phyloP scores from a whole-genome alignment of 2,329 filamentous ascomycete genomes.

The Seiridium cupressi region DNA sequence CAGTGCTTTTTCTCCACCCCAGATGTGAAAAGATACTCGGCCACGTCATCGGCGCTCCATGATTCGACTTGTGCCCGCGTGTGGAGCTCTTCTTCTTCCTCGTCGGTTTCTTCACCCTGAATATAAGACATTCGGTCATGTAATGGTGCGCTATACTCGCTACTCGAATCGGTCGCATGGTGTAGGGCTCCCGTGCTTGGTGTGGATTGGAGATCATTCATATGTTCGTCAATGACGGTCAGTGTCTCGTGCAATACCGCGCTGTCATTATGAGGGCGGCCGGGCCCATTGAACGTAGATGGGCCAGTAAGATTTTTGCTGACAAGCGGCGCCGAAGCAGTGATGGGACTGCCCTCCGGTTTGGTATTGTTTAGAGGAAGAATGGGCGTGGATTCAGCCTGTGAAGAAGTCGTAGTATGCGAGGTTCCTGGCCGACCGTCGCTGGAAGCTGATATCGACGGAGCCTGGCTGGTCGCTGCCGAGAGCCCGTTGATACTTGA shows the following conservation, averaged over 20 bases:
- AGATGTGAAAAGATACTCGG: constrained; percentile 80
- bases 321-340: constrained; percentile 15
- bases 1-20: constrained; percentile 90
- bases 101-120: constrained; percentile 90
- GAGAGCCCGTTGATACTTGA: constrained; percentile 21
- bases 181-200: constrained; percentile 51
- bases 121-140: constrained; percentile 85
- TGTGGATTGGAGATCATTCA: constrained; percentile 73
- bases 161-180: constrained; percentile 72
- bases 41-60: constrained; percentile 81
- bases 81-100: constrained; percentile 76
- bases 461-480: constrained; percentile 16
- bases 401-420: constrained; percentile 13
- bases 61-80: constrained; percentile 69
- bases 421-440: constrained; percentile 22
- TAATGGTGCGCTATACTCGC: constrained; percentile 81
- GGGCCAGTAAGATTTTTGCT: constrained; percentile 15
- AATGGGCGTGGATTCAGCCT: constrained; percentile 30
- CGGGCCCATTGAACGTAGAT: constrained; percentile 22
- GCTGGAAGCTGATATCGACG: constrained; percentile 23
- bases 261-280: constrained; percentile 47
- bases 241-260: constrained; percentile 87
- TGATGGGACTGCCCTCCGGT: constrained; percentile 22
- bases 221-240: constrained; percentile 95
- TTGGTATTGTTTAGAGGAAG: constrained; percentile 42